These are phyloP conservation scores for Epichloe typhina DNA, from an alignment of 2,329 filamentous ascomycete genomes.

Conservation along the genomic window DNA sequence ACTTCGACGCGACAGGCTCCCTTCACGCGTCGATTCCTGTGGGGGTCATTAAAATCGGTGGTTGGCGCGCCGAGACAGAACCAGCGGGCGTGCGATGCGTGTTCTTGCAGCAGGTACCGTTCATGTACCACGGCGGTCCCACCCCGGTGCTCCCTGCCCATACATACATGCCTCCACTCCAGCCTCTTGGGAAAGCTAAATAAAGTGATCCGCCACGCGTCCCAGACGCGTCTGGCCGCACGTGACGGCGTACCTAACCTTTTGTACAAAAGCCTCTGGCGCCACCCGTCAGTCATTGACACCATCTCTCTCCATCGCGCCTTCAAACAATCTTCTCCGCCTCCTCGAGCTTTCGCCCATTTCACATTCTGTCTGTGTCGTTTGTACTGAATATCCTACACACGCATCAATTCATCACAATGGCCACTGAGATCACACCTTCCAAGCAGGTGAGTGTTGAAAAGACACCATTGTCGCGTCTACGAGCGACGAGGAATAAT, in stretches of 20 bases:
- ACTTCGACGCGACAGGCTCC: constrained; percentile 11
- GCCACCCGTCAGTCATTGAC: constrained; percentile 13
- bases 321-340: constrained; percentile 11
- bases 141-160: not conserved
- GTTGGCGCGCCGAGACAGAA: constrained; percentile 6
- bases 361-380: constrained; percentile 9
- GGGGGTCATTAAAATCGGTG: constrained; percentile 3
- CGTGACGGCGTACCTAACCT: constrained; percentile 22
- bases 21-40: constrained; percentile 11
- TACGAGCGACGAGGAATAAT: not conserved
- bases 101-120: not conserved
- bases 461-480: not conserved
- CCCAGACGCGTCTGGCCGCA: constrained; percentile 21
- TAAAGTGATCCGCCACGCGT: constrained; percentile 13
- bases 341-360: constrained; percentile 10
- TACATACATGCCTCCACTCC: not conserved
- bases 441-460: constrained; percentile 41
- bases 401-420: constrained; percentile 28
- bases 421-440: constrained; percentile 60
- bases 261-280: constrained; percentile 26
- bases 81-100: not conserved
- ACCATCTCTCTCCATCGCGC: constrained; percentile 17
- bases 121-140: constrained; percentile 4
- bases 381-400: constrained; percentile 7
- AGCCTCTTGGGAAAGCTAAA: constrained; percentile 6